Evolutionary conservation across 2,329 filamentous ascomycete genomes (phyloP).

Genomic region (Stachybotrys elegans): DNA sequence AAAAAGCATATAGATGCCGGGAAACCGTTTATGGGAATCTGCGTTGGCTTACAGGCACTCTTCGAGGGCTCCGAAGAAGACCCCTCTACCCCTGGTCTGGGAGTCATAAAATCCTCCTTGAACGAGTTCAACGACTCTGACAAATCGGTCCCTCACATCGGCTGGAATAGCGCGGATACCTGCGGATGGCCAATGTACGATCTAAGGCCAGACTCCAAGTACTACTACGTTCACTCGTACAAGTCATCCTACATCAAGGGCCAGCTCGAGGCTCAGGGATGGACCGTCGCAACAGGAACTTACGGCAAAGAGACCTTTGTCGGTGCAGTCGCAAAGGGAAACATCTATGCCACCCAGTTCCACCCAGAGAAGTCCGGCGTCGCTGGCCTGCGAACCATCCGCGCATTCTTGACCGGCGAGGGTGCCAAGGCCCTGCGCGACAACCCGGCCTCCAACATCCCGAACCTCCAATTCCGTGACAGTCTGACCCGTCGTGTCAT

Average conservation of each 20-base stretch:
- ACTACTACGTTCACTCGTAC: conserved; percentile 98
- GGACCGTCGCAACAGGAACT: conserved; percentile 84
- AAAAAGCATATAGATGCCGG: conserved; percentile 76
- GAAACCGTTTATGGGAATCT: conserved; percentile 98
- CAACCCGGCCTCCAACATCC: conserved; percentile 10
- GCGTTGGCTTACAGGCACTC: conserved; percentile 86
- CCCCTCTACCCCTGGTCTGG: conserved; percentile 65
- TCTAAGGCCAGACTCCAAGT: conserved; percentile 76
- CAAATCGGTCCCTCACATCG: conserved; percentile 97
- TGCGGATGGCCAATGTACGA: conserved; percentile 62
- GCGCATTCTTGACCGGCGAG: conserved; percentile 77
- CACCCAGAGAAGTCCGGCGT: conserved; percentile 96
- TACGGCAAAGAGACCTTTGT: conserved; percentile 90
- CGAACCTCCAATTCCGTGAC: conserved; percentile 34
- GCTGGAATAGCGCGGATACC: conserved; percentile 89
- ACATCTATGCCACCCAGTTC: conserved; percentile 90
- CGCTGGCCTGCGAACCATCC: conserved; percentile 77
- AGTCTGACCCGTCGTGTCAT: conserved; percentile 91
- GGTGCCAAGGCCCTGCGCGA: conserved; percentile 46
- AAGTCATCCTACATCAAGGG: conserved; percentile 71
- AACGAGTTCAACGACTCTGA: conserved; percentile 68
- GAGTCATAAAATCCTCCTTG: conserved; percentile 65
- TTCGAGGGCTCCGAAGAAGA: conserved; percentile 85
- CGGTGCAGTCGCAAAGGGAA: conserved; percentile 79
- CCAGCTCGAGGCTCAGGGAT: conserved; percentile 74